Evolutionary conservation across 768 basidiomycete species (phyloP).

Genomic region (Ramaria sp.): DNA sequence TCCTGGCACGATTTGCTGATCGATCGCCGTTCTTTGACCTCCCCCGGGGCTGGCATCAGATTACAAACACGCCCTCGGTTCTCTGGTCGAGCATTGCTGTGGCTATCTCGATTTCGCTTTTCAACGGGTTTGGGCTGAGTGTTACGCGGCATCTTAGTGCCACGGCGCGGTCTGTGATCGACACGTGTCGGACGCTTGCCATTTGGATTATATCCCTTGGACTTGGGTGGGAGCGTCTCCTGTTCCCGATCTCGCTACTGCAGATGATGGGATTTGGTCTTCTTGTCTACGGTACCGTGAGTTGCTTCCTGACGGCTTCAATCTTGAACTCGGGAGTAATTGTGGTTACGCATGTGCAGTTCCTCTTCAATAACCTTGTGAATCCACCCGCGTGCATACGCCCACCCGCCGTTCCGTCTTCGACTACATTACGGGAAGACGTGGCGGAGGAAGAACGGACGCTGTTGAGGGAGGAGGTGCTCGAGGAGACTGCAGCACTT

Average conservation of each 20-base stretch:
- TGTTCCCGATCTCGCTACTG: conserved; percentile 72
- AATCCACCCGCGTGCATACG: conserved; percentile 52
- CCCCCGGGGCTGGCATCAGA: conserved; percentile 80
- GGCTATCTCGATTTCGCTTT: conserved; percentile 64
- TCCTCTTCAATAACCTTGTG: conserved; percentile 86
- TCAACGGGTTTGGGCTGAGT: conserved; percentile 79
- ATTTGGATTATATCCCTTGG: conserved; percentile 91
- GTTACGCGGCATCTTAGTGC: conserved; percentile 92
- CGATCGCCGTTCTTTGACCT: conserved; percentile 78
- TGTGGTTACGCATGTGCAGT: conserved; percentile 34
- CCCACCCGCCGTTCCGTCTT: conserved; percentile 23
- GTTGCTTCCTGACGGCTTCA: conserved; percentile 14
- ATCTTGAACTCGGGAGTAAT: conserved; percentile 8
- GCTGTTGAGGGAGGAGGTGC: conserved; percentile 48
- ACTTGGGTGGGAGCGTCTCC: conserved; percentile 81
- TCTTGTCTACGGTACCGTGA: conserved; percentile 85
- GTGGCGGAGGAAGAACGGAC: conserved; percentile 20
- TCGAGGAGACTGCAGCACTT: conserved; percentile 77
- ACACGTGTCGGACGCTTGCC: conserved; percentile 90
- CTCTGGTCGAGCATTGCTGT: conserved; percentile 60
- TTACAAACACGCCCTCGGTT: conserved; percentile 66
- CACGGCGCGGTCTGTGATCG: conserved; percentile 82
- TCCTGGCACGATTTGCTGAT: conserved; percentile 63
- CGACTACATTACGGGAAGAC: neutral
- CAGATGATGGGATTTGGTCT: conserved; percentile 81